phyloP scores from a whole-genome alignment of 2,329 filamentous ascomycete genomes.

The Madurella mycetomatis region DNA sequence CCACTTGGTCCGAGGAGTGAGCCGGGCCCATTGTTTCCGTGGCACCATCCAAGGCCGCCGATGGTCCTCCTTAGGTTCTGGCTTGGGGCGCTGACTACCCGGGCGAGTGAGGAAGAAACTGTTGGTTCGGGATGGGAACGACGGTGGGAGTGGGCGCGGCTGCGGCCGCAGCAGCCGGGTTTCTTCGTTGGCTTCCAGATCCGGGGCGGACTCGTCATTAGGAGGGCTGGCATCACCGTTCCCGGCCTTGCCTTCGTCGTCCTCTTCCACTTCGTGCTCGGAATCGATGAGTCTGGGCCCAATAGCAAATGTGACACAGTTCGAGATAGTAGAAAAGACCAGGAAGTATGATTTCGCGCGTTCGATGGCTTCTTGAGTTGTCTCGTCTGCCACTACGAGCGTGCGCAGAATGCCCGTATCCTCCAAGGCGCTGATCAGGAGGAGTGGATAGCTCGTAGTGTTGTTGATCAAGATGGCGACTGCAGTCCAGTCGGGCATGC shows the following conservation, averaged over 20 bases:
- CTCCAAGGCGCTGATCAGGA: constrained; percentile 40
- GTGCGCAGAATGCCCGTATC: constrained; percentile 52
- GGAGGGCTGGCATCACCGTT: background rate
- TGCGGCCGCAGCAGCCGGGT: constrained; percentile 13
- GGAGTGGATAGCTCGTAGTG: constrained; percentile 43
- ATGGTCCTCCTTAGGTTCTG: background rate
- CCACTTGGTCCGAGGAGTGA: constrained; percentile 19
- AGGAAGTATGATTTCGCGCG: constrained; percentile 63
- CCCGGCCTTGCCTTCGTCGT: background rate
- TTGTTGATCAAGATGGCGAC: constrained; percentile 47
- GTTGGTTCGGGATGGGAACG: constrained; percentile 1
- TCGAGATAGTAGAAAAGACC: constrained; percentile 60
- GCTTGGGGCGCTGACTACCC: background rate
- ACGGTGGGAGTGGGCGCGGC: background rate
- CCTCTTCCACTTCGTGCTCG: constrained; percentile 25
- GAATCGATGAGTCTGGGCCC: constrained; percentile 52
- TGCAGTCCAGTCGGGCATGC: constrained; percentile 43
- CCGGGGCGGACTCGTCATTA: background rate
- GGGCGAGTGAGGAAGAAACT: constrained; percentile 1
- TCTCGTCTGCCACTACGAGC: constrained; percentile 34
- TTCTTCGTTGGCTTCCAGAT: constrained; percentile 15
- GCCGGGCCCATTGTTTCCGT: constrained; percentile 9
- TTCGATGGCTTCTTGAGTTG: constrained; percentile 40
- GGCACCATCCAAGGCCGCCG: constrained; percentile 18
- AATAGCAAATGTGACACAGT: constrained; percentile 60